Evolutionary conservation across 228 moss, liverwort and hornwort genomes (phyloP).

Genomic region (Sphagnum fallax): DNA sequence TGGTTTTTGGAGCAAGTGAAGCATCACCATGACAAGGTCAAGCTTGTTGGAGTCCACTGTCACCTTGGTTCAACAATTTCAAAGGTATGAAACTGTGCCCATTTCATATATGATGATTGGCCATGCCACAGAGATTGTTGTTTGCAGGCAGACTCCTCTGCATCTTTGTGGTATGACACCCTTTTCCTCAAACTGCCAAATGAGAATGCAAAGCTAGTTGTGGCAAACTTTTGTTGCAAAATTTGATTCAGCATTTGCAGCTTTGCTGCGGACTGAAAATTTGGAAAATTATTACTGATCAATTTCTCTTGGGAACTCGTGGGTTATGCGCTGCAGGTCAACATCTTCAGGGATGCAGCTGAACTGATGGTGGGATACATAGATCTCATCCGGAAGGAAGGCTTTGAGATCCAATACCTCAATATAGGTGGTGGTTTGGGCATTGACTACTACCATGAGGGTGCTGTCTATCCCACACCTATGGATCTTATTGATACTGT

Average conservation of each 20-base stretch:
- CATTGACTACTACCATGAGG: slow-evolving; percentile 80
- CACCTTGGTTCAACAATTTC: slow-evolving; percentile 96
- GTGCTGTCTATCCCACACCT: slow-evolving; percentile 63
- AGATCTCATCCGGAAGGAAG: slow-evolving; percentile 66
- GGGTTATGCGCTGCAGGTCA: slow-evolving; percentile 22
- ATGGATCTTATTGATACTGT: slow-evolving; percentile 90
- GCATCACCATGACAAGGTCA: slow-evolving; percentile 40
- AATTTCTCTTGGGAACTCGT: too few relatives aligned
- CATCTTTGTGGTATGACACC: too few relatives aligned
- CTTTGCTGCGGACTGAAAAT: too few relatives aligned
- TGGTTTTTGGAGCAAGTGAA: slow-evolving; percentile 81
- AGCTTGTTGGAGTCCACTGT: slow-evolving; percentile 93
- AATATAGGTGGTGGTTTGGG: slow-evolving; percentile 99
- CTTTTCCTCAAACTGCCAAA: too few relatives aligned
- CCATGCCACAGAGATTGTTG: too few relatives aligned
- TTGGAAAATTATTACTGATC: too few relatives aligned
- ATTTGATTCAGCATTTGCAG: too few relatives aligned
- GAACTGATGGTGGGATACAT: slow-evolving; percentile 83
- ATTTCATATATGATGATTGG: too few relatives aligned
- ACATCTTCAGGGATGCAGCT: slow-evolving; percentile 90
- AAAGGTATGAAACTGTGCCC: slow-evolving; percentile 13
- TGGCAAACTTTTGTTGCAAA: too few relatives aligned
- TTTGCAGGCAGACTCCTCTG: too few relatives aligned
- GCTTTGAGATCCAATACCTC: slow-evolving; percentile 75
- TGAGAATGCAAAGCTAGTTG: too few relatives aligned